A percentile compares a stretch with the other conserved stretches of the same genome.
phyloP scores from a whole-genome alignment of 2,329 filamentous ascomycete species.

The Pseudocercospora eumusae region DNA sequence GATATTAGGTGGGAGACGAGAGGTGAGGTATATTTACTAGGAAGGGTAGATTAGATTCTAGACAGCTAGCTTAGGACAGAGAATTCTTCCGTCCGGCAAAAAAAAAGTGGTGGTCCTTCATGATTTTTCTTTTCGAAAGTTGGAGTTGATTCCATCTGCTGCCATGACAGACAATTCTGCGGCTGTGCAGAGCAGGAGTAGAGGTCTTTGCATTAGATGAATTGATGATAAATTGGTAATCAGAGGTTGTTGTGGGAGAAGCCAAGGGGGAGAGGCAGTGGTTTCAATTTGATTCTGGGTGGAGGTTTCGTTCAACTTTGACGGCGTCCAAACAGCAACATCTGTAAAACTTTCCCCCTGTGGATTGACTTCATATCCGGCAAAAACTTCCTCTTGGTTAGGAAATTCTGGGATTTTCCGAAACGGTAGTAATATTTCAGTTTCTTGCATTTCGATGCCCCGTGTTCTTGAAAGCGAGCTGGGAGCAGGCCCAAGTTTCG shows the following conservation, averaged over 20 bases:
- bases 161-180: conserved; percentile 48
- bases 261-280: conserved; percentile 43
- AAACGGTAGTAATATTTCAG: conserved; percentile 50
- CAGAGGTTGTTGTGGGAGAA: too few relatives aligned
- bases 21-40: too few relatives aligned
- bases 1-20: too few relatives aligned
- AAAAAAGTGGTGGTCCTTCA: conserved; percentile 50
- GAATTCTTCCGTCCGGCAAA: conserved; percentile 50
- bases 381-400: conserved; percentile 46
- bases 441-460: conserved; percentile 48
- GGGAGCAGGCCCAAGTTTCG: conserved; percentile 49
- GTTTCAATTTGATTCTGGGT: too few relatives aligned
- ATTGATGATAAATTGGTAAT: too few relatives aligned
- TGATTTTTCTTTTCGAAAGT: conserved; percentile 43
- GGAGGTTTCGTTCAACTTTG: conserved; percentile 45
- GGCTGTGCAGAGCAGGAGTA: conserved; percentile 35
- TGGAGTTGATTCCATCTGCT: conserved; percentile 51
- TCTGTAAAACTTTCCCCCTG: conserved; percentile 50
- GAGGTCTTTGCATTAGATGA: conserved; percentile 22
- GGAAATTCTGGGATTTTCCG: conserved; percentile 47
- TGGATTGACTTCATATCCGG: conserved; percentile 50
- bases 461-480: conserved; percentile 44
- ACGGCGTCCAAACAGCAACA: conserved; percentile 48
- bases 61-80: conserved; percentile 51
- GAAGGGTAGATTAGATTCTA: conserved; percentile 43